phyloP scores from a whole-genome alignment of 768 basidiomycete genomes.

The Mycena haematopus region DNA sequence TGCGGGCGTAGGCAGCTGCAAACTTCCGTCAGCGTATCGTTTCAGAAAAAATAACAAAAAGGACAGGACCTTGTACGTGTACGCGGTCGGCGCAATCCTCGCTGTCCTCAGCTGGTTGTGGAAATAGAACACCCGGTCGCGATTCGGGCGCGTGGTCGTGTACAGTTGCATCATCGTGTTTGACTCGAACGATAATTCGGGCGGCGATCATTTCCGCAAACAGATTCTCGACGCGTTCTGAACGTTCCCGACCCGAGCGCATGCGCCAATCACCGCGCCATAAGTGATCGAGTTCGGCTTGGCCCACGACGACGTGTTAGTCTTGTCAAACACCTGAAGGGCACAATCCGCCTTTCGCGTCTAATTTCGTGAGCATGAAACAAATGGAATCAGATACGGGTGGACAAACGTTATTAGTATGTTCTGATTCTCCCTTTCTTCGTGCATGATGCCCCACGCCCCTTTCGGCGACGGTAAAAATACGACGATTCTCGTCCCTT shows the following conservation, averaged over 20 bases:
- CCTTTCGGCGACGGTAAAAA: slow-evolving; percentile 97
- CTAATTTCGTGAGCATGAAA: slow-evolving; percentile 38
- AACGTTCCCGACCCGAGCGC: slow-evolving; percentile 90
- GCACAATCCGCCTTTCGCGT: slow-evolving; percentile 94
- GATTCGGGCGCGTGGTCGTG: slow-evolving; percentile 87
- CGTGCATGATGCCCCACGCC: slow-evolving; percentile 98
- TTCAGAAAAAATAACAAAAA: not conserved
- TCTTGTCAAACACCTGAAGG: slow-evolving; percentile 84
- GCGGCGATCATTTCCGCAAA: slow-evolving; percentile 85
- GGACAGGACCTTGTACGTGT: slow-evolving; percentile 87
- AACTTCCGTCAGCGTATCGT: too few relatives aligned
- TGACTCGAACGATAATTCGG: slow-evolving; percentile 87
- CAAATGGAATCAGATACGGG: slow-evolving; percentile 4
- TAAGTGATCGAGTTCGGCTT: slow-evolving; percentile 88
- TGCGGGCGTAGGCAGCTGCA: too few relatives aligned
- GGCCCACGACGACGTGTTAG: slow-evolving; percentile 69
- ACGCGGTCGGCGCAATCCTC: slow-evolving; percentile 64
- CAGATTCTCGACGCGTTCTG: slow-evolving; percentile 77
- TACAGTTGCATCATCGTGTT: slow-evolving; percentile 99
- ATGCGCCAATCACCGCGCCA: slow-evolving; percentile 92
- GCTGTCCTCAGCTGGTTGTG: slow-evolving; percentile 66
- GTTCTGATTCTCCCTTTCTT: slow-evolving; percentile 96
- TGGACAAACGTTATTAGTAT: slow-evolving; percentile 92
- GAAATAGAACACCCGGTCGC: slow-evolving; percentile 77
- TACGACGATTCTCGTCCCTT: slow-evolving; percentile 91